Base-by-base conservation (phyloP, 257 asterid species). In the Galeopsis tetrahit region DNA sequence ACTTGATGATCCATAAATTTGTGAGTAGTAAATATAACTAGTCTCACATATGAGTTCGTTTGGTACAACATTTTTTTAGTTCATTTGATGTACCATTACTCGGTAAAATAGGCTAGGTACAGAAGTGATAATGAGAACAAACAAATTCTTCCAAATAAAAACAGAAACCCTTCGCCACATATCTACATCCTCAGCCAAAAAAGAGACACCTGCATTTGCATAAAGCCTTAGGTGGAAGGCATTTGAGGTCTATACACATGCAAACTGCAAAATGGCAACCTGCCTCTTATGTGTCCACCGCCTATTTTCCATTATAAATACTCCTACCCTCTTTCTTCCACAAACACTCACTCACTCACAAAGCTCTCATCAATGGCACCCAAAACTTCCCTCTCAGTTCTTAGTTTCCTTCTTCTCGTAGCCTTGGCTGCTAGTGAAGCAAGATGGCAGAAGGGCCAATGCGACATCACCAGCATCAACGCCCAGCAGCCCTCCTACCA, bases 261-360 rank as follows among this genome's bases (percentile, higher is more conserved):
- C 92, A 86, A 0, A 53, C 46, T 46, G 92, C 90, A 81, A 83
- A 52, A 88, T 88, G 96, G 64, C 90, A 78, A 42, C 6, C 43
- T 38, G 59, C 43, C 57, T 40, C 67, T 43, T 75, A 79, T 75
- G 85, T 86, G 89, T 82, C 89, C 13, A 53, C 72, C 38, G 14
- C 14, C 9, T 14, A 61, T 52, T 5, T 4, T 3, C 60, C 57
- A 3, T 72, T 75, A 89, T 86, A 83, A 78, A 82, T 78, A 10
- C 57, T 63, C 65, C 3, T 4, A 68, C 34, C 56, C 31, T 11
- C 10, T 10, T 7, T 32, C 83, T 70, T 15, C 68, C 2, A 0
- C 34, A 62, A 0, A 34, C 63, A 15, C 60, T 9, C 17, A 7
- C 2, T 11, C 28, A 21, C 28, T 21, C 5, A 32, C 74, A 70